phyloP scores from a whole-genome alignment of 192 early-diverging fungal species.

The Gryganskiella cystojenkinii region DNA sequence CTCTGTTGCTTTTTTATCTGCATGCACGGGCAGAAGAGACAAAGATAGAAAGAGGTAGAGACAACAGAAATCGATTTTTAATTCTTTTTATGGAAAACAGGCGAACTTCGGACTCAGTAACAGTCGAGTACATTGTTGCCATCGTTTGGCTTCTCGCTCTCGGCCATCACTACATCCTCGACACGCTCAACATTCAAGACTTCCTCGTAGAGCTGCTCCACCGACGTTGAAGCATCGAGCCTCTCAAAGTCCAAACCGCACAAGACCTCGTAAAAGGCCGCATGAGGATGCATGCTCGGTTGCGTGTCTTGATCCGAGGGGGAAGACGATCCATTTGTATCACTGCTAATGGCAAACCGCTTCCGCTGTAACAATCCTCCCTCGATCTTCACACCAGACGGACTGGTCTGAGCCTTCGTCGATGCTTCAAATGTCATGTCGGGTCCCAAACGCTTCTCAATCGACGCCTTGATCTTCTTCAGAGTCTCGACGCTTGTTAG shows the following conservation, averaged over 20 bases:
- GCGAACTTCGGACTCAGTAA: conserved; percentile 12
- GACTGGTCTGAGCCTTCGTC: not conserved
- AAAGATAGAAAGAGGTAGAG: too few relatives aligned
- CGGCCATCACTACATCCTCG: conserved; percentile 49
- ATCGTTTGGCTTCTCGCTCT: conserved; percentile 53
- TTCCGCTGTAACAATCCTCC: conserved; percentile 1
- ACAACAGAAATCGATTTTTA: too few relatives aligned
- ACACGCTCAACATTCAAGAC: conserved; percentile 59
- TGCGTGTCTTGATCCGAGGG: not conserved
- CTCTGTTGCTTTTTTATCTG: too few relatives aligned
- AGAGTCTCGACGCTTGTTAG: conserved; percentile 42
- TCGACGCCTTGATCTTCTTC: conserved; percentile 23
- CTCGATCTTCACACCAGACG: not conserved
- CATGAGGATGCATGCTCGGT: conserved; percentile 21
- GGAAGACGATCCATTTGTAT: not conserved
- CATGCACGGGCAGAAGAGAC: too few relatives aligned
- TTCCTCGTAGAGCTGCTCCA: conserved; percentile 66
- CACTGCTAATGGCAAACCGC: not conserved
- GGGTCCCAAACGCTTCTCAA: conserved; percentile 16
- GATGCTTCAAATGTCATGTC: conserved; percentile 18
- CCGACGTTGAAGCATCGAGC: conserved; percentile 54
- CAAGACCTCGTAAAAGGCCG: conserved; percentile 46
- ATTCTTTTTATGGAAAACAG: too few relatives aligned
- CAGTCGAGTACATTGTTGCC: conserved; percentile 50
- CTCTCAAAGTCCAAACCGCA: conserved; percentile 50